A percentile compares a stretch with the other conserved stretches of the same genome.
Evolutionary conservation across 2,329 filamentous ascomycete genomes (phyloP).

Genomic region (Fusarium sp.): DNA sequence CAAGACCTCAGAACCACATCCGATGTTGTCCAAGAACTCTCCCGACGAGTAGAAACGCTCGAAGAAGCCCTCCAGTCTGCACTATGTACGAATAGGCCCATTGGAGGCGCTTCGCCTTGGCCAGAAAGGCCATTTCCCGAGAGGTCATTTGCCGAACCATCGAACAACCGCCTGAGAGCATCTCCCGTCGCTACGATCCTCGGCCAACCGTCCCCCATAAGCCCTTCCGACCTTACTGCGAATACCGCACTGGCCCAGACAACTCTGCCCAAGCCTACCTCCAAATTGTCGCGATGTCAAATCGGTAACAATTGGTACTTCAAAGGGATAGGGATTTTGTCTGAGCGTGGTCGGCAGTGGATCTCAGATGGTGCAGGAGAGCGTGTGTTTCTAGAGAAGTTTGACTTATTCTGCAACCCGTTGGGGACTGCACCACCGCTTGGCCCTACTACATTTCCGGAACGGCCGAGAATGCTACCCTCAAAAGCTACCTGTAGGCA

Average conservation of each 20-base stretch:
- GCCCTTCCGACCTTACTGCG: conserved; percentile 6
- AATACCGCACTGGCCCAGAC: neutral
- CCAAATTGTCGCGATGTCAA: conserved; percentile 25
- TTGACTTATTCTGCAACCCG: conserved; percentile 25
- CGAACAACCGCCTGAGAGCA: conserved; percentile 1
- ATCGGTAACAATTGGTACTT: conserved; percentile 36
- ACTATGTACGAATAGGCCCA: conserved; percentile 1
- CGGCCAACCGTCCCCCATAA: conserved; percentile 3
- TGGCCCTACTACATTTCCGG: conserved; percentile 1
- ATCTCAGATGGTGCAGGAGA: conserved; percentile 34
- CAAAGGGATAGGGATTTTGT: conserved; percentile 32
- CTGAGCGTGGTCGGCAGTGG: conserved; percentile 28
- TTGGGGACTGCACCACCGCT: conserved; percentile 2
- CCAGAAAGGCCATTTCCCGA: neutral
- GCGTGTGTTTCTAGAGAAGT: conserved; percentile 33
- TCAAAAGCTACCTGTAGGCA: neutral
- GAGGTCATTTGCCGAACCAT: conserved; percentile 1
- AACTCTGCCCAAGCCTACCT: conserved; percentile 2
- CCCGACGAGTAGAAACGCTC: conserved; percentile 31
- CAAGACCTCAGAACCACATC: conserved; percentile 14
- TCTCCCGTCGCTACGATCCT: neutral
- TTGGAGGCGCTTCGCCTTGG: conserved; percentile 16
- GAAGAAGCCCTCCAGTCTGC: conserved; percentile 30
- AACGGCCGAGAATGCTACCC: conserved; percentile 14
- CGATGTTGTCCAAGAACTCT: conserved; percentile 35